Evolutionary conservation across 805 yeast species (phyloP), one percentile per base, ranked within the genome.

Genomic region (Vanderwaltozyma verrucispora): DNA sequence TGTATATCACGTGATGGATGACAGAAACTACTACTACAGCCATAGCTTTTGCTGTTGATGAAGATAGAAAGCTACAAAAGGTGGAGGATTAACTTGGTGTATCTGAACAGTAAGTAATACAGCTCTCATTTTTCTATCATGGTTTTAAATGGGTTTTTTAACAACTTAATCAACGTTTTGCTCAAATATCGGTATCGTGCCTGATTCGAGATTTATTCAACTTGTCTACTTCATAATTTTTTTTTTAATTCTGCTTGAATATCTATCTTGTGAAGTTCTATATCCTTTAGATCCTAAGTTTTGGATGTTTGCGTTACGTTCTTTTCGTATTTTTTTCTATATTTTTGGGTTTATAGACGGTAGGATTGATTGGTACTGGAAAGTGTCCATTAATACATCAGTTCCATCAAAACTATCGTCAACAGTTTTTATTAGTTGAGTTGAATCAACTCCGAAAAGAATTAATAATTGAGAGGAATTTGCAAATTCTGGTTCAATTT

Each of bases 361-460:
- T 24, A 24, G 11, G 5, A 8, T 24, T 24, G 7, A 9, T 24
- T 24, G 11, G 27, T 10, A 24, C 11, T 7, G 27, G 13, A 24
- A 24, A 8, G 11, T 4, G 7, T 7, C n/a, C 7, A 4, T 11
- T 24, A 24, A 12, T 4, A 24, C 30, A 6, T n/a, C 18, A 14
- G 17, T n/a, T 5, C 11, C 17, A 6, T 28, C 30, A 28, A 65
- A 56, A 0, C 36, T 31, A 4, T 62, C 69, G 36, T 59, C 52
- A 16, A 69, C 35, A 0, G 67, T 56, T 26, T 58, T 48, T 20
- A 79, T 75, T 45, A 74, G 69, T 16, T 64, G 63, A 64, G 69
- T 62, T 3, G 77, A 56, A 43, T 79, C 86, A 60, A 68, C 61
- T 0, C 72, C 75, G 6, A 41, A 39, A 0, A 80, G 78, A 2